Base-by-base conservation (phyloP, 805 yeast species). In the Wickerhamomyces canadensis region DNA sequence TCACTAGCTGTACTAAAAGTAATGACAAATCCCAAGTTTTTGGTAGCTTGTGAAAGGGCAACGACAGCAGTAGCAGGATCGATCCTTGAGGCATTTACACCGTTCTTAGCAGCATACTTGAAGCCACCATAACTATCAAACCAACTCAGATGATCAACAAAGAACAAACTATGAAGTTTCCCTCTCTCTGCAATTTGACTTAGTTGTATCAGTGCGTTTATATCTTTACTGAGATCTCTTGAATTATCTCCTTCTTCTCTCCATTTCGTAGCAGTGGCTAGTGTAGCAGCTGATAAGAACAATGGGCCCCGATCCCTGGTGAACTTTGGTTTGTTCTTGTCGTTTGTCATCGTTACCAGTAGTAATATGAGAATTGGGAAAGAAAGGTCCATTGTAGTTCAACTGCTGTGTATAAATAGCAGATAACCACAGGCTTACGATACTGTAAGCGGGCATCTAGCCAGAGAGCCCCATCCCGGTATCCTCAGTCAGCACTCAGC, bases 1-100 rank as follows among this genome's bases (percentile, higher is more conserved):
- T 67, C 72, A 42, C 66, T 63, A 22, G 67, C 60, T 4, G 72
- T 67, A 13, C 65, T 55, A 28, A 62, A 61, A 5, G 72, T 66
- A 23, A 67, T 46, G 3, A 66, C 72, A 44, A 65, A 66, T 6
- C 61, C 48, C 26, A 67, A 44, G 27, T 54, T 57, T 32, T 59
- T 47, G 6, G 71, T 66, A 10, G 28, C 37, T 11, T 28, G 19
- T 9, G 37, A 32, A 64, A 65, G 57, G 22, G 47, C 55, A n/a
- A 55, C 42, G 14, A 60, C 54, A 14, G 54, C 50, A 16, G 57
- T 54, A 35, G 58, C 52, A 10, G 64, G 64, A 22, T 57, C 61
- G 28, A 46, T 45, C 1, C 53, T 50, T 7, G 65, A 64, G 47
- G 52, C 51, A 13, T 37, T 44, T 1, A 43, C 30, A 16, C 49